phyloP scores from a whole-genome alignment of 148 eudicot genomes.

The Rhododendron ovatum region DNA sequence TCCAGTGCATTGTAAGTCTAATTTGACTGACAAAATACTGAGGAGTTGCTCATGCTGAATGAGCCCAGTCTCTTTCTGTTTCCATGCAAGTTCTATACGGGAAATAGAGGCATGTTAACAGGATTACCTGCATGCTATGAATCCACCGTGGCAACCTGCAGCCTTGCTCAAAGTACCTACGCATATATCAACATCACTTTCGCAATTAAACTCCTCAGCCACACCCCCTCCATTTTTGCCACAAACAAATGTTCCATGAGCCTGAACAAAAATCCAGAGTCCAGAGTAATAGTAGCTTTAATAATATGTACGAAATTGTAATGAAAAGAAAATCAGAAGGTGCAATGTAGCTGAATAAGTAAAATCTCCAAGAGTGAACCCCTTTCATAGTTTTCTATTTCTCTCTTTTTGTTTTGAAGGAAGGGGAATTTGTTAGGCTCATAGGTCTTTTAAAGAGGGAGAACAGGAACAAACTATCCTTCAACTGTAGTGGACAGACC shows the following conservation, averaged over 20 bases:
- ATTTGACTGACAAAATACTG: neutral
- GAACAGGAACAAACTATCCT: neutral
- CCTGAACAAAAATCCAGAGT: slow-evolving; percentile 33
- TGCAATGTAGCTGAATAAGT: neutral
- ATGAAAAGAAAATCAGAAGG: neutral
- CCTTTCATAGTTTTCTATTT: neutral
- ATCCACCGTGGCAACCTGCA: slow-evolving; percentile 96
- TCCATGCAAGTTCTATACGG: neutral
- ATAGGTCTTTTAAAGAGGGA: neutral
- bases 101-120: neutral
- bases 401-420: neutral
- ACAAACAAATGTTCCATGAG: slow-evolving; percentile 95
- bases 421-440: neutral
- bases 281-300: neutral
- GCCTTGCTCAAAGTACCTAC: slow-evolving; percentile 97
- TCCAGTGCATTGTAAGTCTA: neutral
- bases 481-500: neutral
- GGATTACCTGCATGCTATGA: slow-evolving; percentile 90
- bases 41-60: neutral
- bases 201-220: slow-evolving; percentile 78
- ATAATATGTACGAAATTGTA: neutral
- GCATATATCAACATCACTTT: slow-evolving; percentile 79
- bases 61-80: neutral
- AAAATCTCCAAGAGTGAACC: neutral
- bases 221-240: slow-evolving; percentile 94